Percentiles rank a stretch among this genome's conserved stretches.
Evolutionary conservation across 2,329 filamentous ascomycete species (phyloP).

Genomic region (Metarhizium album): DNA sequence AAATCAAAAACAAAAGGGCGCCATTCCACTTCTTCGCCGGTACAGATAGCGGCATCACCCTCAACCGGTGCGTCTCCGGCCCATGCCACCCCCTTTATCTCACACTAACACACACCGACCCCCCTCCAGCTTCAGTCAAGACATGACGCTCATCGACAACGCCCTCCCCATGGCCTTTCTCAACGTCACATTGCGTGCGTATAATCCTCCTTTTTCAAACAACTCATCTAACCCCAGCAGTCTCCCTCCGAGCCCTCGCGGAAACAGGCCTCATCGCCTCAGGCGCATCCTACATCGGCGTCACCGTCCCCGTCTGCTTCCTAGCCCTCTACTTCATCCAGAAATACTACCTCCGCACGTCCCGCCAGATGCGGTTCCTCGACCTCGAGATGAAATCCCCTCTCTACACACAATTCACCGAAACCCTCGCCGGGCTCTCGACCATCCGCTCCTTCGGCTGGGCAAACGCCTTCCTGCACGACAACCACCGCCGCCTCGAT

Average conservation of each 20-base stretch:
- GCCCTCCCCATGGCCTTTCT: conserved; percentile 16
- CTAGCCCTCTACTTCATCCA: conserved; percentile 32
- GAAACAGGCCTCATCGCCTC: conserved; percentile 15
- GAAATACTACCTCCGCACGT: conserved; percentile 40
- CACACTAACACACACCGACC: not conserved
- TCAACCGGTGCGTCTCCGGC: conserved; percentile 23
- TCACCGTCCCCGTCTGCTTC: conserved; percentile 30
- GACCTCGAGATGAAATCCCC: conserved; percentile 40
- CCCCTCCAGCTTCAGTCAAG: conserved; percentile 25
- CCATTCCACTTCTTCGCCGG: conserved; percentile 29
- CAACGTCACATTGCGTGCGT: conserved; percentile 20
- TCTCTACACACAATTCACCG: conserved; percentile 39
- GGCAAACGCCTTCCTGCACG: conserved; percentile 24
- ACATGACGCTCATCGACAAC: conserved; percentile 29
- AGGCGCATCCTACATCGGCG: conserved; percentile 19
- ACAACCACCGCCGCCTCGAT: conserved; percentile 26
- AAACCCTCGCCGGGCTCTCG: conserved; percentile 33
- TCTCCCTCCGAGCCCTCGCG: conserved; percentile 13
- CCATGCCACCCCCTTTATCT: not conserved
- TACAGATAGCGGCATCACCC: conserved; percentile 28
- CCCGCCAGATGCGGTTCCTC: conserved; percentile 38
- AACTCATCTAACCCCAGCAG: not conserved
- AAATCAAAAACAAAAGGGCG: conserved; percentile 19
- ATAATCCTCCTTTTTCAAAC: conserved; percentile 5
- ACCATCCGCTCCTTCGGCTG: conserved; percentile 41